A percentile compares a stretch with the other conserved stretches of the same genome.
phyloP scores from a whole-genome alignment of 2,329 filamentous ascomycete genomes.

The Penicillium sp. region DNA sequence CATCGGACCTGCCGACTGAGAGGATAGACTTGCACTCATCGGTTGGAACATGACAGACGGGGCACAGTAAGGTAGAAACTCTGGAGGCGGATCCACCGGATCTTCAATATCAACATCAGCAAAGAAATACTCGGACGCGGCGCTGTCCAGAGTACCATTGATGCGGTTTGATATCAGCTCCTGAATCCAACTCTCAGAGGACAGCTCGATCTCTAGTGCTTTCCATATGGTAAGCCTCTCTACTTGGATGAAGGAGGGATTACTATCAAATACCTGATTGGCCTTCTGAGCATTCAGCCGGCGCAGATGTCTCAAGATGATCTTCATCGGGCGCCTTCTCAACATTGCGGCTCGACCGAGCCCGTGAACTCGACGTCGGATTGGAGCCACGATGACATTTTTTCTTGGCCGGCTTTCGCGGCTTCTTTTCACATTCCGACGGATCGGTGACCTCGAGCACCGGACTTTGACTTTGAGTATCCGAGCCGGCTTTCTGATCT shows the following conservation, averaged over 20 bases:
- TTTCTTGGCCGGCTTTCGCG: constrained; percentile 4
- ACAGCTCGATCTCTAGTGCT: constrained; percentile 21
- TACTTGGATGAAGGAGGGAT: too few relatives aligned
- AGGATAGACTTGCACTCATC: not conserved
- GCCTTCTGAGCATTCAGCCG: not conserved
- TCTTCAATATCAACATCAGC: constrained; percentile 10
- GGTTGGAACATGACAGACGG: not conserved
- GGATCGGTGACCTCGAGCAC: not conserved
- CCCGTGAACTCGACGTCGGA: not conserved
- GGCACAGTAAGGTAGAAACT: not conserved
- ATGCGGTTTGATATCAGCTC: constrained; percentile 27
- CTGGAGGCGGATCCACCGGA: not conserved
- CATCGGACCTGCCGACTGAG: not conserved
- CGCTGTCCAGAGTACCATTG: not conserved
- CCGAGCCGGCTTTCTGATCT: not conserved
- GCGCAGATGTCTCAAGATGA: not conserved
- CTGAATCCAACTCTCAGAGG: constrained; percentile 33
- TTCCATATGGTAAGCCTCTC: not conserved
- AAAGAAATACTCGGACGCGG: not conserved
- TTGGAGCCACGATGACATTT: not conserved
- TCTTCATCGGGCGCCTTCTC: not conserved
- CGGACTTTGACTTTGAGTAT: not conserved
- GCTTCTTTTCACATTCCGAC: constrained; percentile 5
- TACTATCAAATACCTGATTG: not conserved
- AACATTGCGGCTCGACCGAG: not conserved